Evolutionary conservation across 768 basidiomycete species (phyloP), one percentile per base, ranked within the genome.

Genomic region (Suillus fuscotomentosus): DNA sequence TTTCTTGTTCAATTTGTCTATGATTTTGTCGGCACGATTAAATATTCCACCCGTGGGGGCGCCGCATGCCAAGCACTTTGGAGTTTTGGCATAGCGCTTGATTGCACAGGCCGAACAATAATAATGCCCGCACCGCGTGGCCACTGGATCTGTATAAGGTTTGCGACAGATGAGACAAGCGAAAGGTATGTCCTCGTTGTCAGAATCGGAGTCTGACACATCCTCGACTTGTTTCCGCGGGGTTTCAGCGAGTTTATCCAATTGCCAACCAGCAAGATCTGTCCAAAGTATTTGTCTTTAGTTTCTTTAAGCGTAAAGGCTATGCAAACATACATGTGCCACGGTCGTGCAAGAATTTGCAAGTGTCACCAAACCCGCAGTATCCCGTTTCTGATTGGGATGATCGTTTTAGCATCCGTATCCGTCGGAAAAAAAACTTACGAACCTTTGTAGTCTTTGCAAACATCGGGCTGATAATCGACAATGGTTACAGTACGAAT

Each of bases 391-490:
- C 97, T 97, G 56, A 64, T 31, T 45, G 5, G 22, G 39, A 43
- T n/a, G 48, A 36, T 22, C 24, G 20, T 15, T 56, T 61, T 59
- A 63, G 66, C 10, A 27, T 69, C 41, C 68, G 59, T 34, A 56
- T 60, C 20, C 64, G 48, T 31, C 42, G 27, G 62, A 65, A 54
- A 51, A 34, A 34, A 61, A 62, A 60, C 24, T 65, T 65, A 83
- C 89, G 63, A 66, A 94, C 95, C 95, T 88, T 97, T 98, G 78
- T 99, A 99, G 77, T 99, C 97, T 77, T 99, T 99, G 79, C 97
- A 99, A 20, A 99, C 97, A 72, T 99, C 97, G 3, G 97, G 97
- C 76, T 99, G 97, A 78, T 98, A 99, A 81, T 99, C 97, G 54
- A 93, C 85, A 64, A 98, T 89, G 4, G 97, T 99, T 54, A 97